phyloP scores from a whole-genome alignment of 225 moss, liverwort and hornwort species.

The Thuidium tamariscinum region DNA sequence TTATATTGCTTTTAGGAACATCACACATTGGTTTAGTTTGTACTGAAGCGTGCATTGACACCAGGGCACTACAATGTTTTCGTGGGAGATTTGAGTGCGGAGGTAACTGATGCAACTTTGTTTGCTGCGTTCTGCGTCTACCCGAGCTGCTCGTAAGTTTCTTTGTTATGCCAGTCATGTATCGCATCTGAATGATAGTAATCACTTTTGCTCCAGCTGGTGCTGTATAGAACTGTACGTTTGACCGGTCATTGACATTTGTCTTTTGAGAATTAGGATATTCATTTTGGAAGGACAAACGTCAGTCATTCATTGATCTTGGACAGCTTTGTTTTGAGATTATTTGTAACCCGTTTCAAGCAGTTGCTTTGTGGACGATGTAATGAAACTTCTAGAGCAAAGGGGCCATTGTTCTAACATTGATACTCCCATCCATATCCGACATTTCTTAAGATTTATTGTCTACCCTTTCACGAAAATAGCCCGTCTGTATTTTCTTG shows the following conservation, averaged over 20 bases:
- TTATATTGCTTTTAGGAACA: neutral
- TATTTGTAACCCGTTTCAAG: neutral
- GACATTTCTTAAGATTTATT: neutral
- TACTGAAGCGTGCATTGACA: neutral
- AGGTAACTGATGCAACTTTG: conserved; percentile 95
- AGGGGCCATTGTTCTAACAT: neutral
- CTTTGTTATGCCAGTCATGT: neutral
- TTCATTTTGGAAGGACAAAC: neutral
- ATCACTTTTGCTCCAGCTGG: neutral
- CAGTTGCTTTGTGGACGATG: neutral
- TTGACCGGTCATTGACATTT: neutral
- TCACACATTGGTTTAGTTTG: neutral
- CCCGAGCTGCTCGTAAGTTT: conserved; percentile 92
- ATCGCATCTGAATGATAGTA: neutral
- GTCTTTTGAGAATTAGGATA: neutral
- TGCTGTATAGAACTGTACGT: neutral
- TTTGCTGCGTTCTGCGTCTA: conserved; percentile 97
- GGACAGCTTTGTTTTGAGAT: neutral
- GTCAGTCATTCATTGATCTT: neutral
- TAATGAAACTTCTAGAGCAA: neutral
- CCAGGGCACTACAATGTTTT: conserved; percentile 96
- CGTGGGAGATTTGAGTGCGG: conserved; percentile 94
- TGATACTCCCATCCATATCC: neutral
- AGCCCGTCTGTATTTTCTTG: neutral
- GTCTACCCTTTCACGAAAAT: neutral